phyloP scores from a whole-genome alignment of 2,329 filamentous ascomycete species.

The Pyricularia grisea region DNA sequence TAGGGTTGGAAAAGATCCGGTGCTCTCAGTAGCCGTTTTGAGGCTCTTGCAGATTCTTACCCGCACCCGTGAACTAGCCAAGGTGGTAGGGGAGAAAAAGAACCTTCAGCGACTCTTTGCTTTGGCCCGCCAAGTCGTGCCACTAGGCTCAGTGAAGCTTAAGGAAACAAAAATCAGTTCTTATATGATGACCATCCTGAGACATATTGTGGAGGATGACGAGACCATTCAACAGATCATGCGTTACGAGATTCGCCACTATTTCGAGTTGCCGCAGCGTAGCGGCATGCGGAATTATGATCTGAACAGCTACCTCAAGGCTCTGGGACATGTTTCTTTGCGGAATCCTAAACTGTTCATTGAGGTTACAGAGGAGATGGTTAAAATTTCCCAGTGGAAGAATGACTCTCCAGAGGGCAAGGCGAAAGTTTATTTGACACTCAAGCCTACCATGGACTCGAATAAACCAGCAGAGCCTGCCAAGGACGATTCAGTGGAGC shows the following conservation, averaged over 20 bases:
- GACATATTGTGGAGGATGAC: constrained; percentile 92
- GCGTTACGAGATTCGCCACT: constrained; percentile 75
- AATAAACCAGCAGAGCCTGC: constrained; percentile 15
- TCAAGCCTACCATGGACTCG: constrained; percentile 23
- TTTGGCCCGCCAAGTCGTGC: constrained; percentile 88
- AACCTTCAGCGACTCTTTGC: constrained; percentile 86
- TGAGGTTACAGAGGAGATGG: constrained; percentile 74
- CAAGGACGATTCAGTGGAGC: constrained; percentile 31
- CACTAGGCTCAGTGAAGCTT: constrained; percentile 66
- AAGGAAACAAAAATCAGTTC: constrained; percentile 40
- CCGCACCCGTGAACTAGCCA: constrained; percentile 64
- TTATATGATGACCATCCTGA: constrained; percentile 74
- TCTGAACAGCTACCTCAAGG: constrained; percentile 62
- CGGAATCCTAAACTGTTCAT: constrained; percentile 81
- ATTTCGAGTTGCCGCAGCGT: constrained; percentile 54
- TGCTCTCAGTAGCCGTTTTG: constrained; percentile 72
- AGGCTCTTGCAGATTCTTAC: constrained; percentile 84
- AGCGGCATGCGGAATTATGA: constrained; percentile 52
- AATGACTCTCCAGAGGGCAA: constrained; percentile 19
- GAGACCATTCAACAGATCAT: constrained; percentile 86
- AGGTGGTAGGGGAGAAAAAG: constrained; percentile 72
- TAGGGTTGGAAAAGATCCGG: constrained; percentile 77
- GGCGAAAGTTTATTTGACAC: constrained; percentile 20
- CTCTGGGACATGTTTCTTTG: constrained; percentile 69
- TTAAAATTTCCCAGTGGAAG: constrained; percentile 60